A percentile compares a stretch with the other conserved stretches of the same genome.
Conservation (phyloP, 1,284 basidiomycete genomes). For the Gyrodon tennesseensis region DNA sequence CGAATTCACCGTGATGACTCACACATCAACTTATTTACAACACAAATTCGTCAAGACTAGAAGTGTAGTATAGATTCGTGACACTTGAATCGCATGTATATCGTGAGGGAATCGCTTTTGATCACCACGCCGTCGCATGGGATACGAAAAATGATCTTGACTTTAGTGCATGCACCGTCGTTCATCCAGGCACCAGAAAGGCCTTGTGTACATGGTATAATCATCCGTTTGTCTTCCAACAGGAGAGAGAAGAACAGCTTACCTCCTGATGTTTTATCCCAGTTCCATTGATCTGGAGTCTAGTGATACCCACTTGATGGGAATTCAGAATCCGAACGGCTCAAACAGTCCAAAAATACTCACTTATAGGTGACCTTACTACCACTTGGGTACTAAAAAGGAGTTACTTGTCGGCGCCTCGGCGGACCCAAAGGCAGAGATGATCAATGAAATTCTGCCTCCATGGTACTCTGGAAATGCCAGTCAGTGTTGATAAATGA, state of each 20-base stretch:
- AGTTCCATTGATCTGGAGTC: conserved; percentile 29
- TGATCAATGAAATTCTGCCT: conserved; percentile 54
- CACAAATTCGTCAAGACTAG: not conserved
- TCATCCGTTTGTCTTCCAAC: not conserved
- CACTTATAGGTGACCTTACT: not conserved
- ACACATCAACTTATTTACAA: not conserved
- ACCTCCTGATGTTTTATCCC: conserved; percentile 33
- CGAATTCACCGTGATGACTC: not conserved
- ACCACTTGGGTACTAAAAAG: not conserved
- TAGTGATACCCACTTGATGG: conserved; percentile 31
- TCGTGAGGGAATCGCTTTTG: not conserved
- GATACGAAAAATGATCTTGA: not conserved
- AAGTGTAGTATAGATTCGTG: not conserved
- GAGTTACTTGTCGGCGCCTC: conserved; percentile 54
- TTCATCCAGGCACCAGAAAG: conserved; percentile 29
- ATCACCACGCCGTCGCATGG: not conserved
- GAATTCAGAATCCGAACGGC: not conserved
- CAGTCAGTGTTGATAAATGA: not conserved
- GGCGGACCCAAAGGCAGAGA: conserved; percentile 56
- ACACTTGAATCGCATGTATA: not conserved
- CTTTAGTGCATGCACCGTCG: conserved; percentile 24
- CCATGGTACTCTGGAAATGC: conserved; percentile 44
- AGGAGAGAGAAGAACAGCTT: not conserved
- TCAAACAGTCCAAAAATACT: not conserved
- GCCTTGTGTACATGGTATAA: conserved; percentile 14